Conservation (phyloP, 108 stramenopile genomes). For the Fistulifera pelliculosa region DNA sequence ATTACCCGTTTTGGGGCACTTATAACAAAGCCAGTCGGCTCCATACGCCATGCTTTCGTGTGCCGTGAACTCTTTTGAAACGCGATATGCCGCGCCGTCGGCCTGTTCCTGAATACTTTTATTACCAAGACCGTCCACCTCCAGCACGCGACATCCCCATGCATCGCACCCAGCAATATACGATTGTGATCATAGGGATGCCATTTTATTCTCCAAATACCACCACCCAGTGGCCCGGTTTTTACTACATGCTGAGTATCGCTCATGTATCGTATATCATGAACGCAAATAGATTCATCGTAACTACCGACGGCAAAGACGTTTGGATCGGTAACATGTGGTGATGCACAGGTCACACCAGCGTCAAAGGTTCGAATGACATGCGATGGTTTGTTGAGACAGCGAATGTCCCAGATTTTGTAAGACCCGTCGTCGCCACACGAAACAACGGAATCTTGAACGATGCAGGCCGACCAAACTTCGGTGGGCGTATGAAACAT, state of each 20-base stretch:
- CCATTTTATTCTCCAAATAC: constrained; percentile 85
- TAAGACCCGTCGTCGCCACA: constrained; percentile 44
- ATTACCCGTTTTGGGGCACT: neutral
- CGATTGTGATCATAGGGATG: constrained; percentile 42
- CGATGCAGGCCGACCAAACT: constrained; percentile 60
- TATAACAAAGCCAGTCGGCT: constrained; percentile 62
- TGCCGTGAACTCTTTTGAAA: constrained; percentile 36
- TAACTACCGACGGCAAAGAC: constrained; percentile 70
- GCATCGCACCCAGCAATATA: constrained; percentile 77
- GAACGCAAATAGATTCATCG: constrained; percentile 66
- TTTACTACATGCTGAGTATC: constrained; percentile 13
- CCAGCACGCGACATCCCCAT: constrained; percentile 71
- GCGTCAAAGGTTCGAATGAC: constrained; percentile 50
- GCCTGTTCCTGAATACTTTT: no score
- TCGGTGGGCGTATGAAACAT: constrained; percentile 64
- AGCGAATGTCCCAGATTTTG: constrained; percentile 65
- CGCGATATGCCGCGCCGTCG: neutral
- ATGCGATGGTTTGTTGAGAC: constrained; percentile 21
- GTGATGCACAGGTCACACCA: constrained; percentile 72
- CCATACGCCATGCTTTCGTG: constrained; percentile 87
- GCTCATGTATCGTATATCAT: constrained; percentile 38
- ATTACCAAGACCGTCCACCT: constrained; percentile 17
- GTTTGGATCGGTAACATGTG: constrained; percentile 39
- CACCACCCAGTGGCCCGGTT: constrained; percentile 48
- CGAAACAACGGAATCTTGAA: constrained; percentile 18